Evolutionary conservation across 2,329 filamentous ascomycete species (phyloP).

Genomic region (Penicillium capsulatum): DNA sequence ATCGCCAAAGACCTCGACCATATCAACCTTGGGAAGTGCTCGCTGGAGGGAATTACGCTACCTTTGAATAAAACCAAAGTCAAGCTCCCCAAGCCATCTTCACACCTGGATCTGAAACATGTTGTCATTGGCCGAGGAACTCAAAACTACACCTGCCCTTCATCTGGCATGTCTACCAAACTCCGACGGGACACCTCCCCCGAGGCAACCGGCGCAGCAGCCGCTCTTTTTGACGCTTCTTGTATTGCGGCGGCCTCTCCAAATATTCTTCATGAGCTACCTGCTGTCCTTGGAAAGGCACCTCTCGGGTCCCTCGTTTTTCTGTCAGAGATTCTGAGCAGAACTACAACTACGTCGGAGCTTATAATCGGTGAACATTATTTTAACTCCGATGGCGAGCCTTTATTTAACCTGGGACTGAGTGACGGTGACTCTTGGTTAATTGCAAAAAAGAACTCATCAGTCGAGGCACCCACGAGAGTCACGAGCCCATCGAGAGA

Average conservation of each 20-base stretch:
- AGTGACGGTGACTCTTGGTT: slow-evolving; percentile 26
- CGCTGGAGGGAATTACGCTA: slow-evolving; percentile 11
- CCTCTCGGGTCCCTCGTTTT: slow-evolving; percentile 29
- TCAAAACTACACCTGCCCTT: slow-evolving; percentile 49
- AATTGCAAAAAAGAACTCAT: slow-evolving; percentile 24
- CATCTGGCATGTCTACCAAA: slow-evolving; percentile 19
- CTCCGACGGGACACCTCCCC: slow-evolving; percentile 24
- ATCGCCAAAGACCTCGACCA: slow-evolving; percentile 20
- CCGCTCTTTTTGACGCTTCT: slow-evolving; percentile 44
- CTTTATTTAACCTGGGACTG: slow-evolving; percentile 32
- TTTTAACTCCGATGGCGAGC: slow-evolving; percentile 26
- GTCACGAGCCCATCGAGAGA: slow-evolving; percentile 4
- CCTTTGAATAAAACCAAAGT: slow-evolving; percentile 18
- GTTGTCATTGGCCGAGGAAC: slow-evolving; percentile 47
- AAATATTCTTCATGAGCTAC: slow-evolving; percentile 28
- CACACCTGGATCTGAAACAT: slow-evolving; percentile 37
- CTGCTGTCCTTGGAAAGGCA: slow-evolving; percentile 17
- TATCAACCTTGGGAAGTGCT: slow-evolving; percentile 24
- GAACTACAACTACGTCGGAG: slow-evolving; percentile 12
- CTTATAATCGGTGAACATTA: slow-evolving; percentile 38
- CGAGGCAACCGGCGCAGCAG: slow-evolving; percentile 43
- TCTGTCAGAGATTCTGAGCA: slow-evolving; percentile 17
- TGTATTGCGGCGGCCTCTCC: slow-evolving; percentile 32
- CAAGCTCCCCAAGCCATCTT: slow-evolving; percentile 29
- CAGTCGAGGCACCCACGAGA: slow-evolving; percentile 25